phyloP scores from a whole-genome alignment of 257 asterid species.

The Knoxia roxburghii region DNA sequence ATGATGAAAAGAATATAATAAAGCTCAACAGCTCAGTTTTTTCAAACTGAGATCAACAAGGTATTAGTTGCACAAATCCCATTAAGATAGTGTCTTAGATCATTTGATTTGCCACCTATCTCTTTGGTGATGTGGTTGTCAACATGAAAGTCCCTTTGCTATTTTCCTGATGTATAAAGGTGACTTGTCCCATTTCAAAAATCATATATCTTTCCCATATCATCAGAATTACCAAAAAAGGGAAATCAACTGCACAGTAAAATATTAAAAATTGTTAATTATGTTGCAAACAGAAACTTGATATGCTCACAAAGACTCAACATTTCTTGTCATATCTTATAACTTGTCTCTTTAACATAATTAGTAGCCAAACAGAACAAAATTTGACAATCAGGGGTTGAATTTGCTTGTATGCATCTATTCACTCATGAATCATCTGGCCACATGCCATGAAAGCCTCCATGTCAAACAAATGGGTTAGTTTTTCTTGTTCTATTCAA shows the following conservation, averaged over 20 bases:
- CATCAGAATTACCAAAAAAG: background rate
- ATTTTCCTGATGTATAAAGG: background rate
- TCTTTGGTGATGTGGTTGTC: background rate
- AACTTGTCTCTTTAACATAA: background rate
- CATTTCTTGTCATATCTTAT: background rate
- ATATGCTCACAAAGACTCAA: background rate
- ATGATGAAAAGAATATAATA: background rate
- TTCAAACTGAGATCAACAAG: conserved; percentile 1
- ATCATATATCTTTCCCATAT: background rate
- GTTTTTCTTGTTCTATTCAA: background rate
- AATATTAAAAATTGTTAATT: too few species aligned
- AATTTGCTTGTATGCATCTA: background rate
- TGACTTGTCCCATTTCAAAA: background rate
- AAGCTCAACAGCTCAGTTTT: background rate
- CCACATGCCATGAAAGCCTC: background rate
- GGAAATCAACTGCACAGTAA: background rate
- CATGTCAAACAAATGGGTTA: background rate
- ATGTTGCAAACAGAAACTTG: too few species aligned
- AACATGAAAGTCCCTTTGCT: background rate
- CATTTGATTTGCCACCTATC: background rate
- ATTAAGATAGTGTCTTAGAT: background rate
- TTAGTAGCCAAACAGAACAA: background rate
- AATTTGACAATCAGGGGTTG: background rate
- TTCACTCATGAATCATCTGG: background rate
- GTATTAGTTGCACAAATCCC: background rate